Evolutionary conservation across 768 basidiomycete species (phyloP).

Genomic region (Russula sp.): DNA sequence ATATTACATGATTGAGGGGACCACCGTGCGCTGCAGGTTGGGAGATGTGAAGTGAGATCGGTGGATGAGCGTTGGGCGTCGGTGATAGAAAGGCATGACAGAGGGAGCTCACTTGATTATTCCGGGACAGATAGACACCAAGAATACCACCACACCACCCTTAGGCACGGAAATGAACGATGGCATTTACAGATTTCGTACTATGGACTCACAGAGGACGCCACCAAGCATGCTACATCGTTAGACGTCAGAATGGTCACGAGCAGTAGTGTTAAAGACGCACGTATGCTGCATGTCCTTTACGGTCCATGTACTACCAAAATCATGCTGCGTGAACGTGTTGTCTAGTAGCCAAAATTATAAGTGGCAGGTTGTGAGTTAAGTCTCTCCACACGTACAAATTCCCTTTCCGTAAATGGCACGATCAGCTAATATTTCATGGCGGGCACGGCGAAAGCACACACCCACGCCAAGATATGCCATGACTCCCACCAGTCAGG

Average conservation of each 20-base stretch:
- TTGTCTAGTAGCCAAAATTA: constrained; percentile 54
- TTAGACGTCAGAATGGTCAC: constrained; percentile 11
- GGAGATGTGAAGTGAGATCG: constrained; percentile 5
- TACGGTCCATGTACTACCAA: constrained; percentile 78
- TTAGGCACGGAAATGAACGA: constrained; percentile 33
- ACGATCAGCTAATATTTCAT: neutral
- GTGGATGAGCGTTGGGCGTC: constrained; percentile 6
- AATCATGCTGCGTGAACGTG: constrained; percentile 89
- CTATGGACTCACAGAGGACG: constrained; percentile 54
- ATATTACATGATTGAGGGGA: constrained; percentile 74
- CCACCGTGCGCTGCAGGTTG: constrained; percentile 58
- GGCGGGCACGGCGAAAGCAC: constrained; percentile 31
- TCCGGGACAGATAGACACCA: constrained; percentile 77
- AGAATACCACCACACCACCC: constrained; percentile 94
- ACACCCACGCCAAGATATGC: constrained; percentile 54
- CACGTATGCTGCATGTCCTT: constrained; percentile 96
- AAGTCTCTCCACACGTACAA: constrained; percentile 21
- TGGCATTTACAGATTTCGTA: neutral
- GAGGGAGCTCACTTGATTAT: constrained; percentile 56
- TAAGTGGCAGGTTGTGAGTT: neutral
- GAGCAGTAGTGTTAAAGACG: constrained; percentile 35
- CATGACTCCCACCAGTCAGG: constrained; percentile 88
- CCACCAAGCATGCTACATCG: constrained; percentile 60
- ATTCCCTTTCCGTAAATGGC: constrained; percentile 26
- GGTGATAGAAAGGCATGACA: constrained; percentile 7